phyloP scores from a whole-genome alignment of 176 grass and related monocot genomes.

The Oropetium thomaeum region DNA sequence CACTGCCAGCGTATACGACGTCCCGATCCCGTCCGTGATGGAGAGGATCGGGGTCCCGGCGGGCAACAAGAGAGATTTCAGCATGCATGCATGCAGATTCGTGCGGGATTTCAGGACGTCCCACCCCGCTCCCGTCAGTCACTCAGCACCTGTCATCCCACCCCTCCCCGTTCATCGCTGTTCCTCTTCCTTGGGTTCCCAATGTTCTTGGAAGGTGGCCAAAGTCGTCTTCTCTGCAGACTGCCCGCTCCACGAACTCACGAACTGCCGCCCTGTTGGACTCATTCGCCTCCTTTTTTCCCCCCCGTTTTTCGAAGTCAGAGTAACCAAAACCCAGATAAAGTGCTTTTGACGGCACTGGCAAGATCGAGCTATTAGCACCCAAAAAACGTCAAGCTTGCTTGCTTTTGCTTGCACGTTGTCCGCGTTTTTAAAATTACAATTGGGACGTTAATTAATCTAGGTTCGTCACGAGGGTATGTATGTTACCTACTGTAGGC shows the following conservation, averaged over 20 bases:
- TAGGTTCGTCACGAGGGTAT: neutral
- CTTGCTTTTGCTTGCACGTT: conserved; percentile 31
- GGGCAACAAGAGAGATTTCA: too few species aligned
- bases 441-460: conserved; percentile 4
- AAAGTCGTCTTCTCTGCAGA: neutral
- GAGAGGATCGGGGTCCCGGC: too few species aligned
- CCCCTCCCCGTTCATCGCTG: conserved; percentile 22
- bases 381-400: too few species aligned
- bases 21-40: too few species aligned
- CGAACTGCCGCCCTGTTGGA: neutral
- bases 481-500: neutral
- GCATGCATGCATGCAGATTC: too few species aligned
- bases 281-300: neutral
- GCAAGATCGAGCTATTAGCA: conserved; percentile 1
- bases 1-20: too few species aligned
- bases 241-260: too few species aligned
- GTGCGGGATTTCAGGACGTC: too few species aligned
- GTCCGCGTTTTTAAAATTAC: neutral
- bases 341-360: conserved; percentile 39
- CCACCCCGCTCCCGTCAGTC: too few species aligned
- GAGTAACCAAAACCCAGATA: conserved; percentile 9
- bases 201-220: conserved; percentile 27
- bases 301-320: conserved; percentile 31
- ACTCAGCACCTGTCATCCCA: too few species aligned
- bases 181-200: conserved; percentile 24